These are phyloP conservation scores for Neocallimastix lanati DNA, from an alignment of 192 early-diverging fungal genomes.

Conservation along the genomic window DNA sequence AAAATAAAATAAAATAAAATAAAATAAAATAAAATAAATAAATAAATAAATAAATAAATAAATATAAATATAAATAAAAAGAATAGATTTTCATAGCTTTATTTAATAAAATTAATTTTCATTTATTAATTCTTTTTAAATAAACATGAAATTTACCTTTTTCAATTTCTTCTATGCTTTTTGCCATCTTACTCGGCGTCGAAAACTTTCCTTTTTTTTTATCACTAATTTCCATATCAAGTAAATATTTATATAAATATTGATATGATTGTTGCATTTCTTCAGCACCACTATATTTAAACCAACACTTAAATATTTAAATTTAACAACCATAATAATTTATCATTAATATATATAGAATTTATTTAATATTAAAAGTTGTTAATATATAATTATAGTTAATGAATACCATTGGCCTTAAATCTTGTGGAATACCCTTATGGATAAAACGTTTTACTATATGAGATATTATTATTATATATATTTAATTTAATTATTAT, in stretches of 20 bases:
- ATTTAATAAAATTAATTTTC: too few relatives aligned
- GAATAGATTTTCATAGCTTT: too few relatives aligned
- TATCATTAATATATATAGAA: too few relatives aligned
- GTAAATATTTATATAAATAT: conserved; percentile 23
- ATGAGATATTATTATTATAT: background rate
- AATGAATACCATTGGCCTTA: conserved; percentile 37
- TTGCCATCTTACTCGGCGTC: conserved; percentile 1
- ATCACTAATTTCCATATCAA: conserved; percentile 10
- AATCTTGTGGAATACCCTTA: conserved; percentile 55
- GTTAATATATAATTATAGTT: too few relatives aligned
- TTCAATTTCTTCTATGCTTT: background rate
- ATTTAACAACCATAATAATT: too few relatives aligned
- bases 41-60: background rate
- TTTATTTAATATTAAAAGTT: too few relatives aligned
- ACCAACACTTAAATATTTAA: conserved; percentile 31
- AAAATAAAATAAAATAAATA: background rate
- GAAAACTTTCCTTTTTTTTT: conserved; percentile 13
- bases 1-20: conserved; percentile 12
- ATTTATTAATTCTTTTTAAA: too few relatives aligned
- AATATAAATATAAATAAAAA: background rate
- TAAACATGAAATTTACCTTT: too few relatives aligned
- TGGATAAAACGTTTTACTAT: conserved; percentile 54
- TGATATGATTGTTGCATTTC: conserved; percentile 27
- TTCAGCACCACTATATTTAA: conserved; percentile 52
- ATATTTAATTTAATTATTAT: too few relatives aligned